Percentiles rank a stretch among this genome's conserved stretches.
Conservation (phyloP, 352 stramenopile genomes). For the Pythium oligandrum region DNA sequence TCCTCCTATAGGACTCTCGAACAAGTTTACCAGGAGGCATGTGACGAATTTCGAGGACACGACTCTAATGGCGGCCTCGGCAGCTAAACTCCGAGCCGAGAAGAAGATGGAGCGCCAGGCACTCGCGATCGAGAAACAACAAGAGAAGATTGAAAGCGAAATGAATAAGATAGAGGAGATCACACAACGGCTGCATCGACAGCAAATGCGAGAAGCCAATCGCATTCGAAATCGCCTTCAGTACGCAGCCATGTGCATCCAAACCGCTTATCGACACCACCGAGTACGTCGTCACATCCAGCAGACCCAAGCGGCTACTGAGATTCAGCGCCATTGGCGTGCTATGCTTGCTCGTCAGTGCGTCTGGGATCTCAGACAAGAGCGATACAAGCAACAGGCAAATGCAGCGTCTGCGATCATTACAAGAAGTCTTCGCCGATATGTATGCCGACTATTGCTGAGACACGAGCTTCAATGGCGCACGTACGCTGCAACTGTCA, state of each 20-base stretch:
- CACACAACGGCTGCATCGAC: constrained; percentile 53
- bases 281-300: constrained; percentile 6
- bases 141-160: constrained; percentile 75
- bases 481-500: constrained; percentile 28
- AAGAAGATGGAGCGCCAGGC: constrained; percentile 57
- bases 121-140: constrained; percentile 70
- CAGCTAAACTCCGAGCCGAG: constrained; percentile 59
- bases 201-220: constrained; percentile 65
- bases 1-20: constrained; percentile 52
- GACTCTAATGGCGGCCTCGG: constrained; percentile 62
- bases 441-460: constrained; percentile 21
- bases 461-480: constrained; percentile 23
- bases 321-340: constrained; percentile 46
- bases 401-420: constrained; percentile 36
- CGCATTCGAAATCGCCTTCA: constrained; percentile 47
- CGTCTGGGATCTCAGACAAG: constrained; percentile 5
- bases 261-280: constrained; percentile 34
- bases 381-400: constrained; percentile 13
- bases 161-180: constrained; percentile 78
- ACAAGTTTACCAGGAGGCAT: constrained; percentile 80
- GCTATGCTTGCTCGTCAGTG: constrained; percentile 20
- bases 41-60: constrained; percentile 68
- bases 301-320: constrained; percentile 24
- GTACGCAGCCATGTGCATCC: constrained; percentile 45
- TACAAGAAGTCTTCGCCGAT: constrained; percentile 29